phyloP scores from a whole-genome alignment of 208 protist genomes.

The Acanthamoeba healyi region DNA sequence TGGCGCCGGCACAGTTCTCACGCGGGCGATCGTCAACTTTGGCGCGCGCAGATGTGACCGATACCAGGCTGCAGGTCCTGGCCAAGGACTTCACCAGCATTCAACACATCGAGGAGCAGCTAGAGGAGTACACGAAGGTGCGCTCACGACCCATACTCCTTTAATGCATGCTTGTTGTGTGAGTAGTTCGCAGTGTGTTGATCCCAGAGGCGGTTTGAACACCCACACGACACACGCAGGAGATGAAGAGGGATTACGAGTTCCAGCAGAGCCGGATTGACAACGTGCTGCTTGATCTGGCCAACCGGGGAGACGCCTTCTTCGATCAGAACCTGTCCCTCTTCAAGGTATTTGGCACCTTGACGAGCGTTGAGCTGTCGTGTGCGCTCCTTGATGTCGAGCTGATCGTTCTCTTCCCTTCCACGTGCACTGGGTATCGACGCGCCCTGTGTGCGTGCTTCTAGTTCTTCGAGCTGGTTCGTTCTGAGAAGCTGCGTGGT shows the following conservation, averaged over 20 bases:
- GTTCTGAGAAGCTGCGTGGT: conserved; percentile 40
- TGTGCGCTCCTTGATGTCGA: too few relatives aligned
- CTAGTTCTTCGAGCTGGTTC: not conserved
- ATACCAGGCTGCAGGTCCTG: not conserved
- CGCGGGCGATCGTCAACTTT: too few relatives aligned
- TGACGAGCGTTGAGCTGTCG: too few relatives aligned
- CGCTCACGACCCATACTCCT: not conserved
- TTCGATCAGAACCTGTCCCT: conserved; percentile 75
- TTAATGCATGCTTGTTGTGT: not conserved
- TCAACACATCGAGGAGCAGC: conserved; percentile 37
- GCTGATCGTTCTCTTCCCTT: too few relatives aligned
- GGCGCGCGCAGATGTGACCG: not conserved
- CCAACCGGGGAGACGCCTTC: conserved; percentile 76
- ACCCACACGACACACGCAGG: not conserved
- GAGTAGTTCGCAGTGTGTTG: too few relatives aligned
- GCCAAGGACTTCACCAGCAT: conserved; percentile 53
- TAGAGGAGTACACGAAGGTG: conserved; percentile 2
- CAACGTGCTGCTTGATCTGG: conserved; percentile 76
- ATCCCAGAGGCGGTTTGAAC: too few relatives aligned
- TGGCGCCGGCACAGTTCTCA: too few relatives aligned
- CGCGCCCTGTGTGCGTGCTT: too few relatives aligned
- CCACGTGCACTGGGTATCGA: too few relatives aligned
- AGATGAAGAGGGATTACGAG: conserved; percentile 75
- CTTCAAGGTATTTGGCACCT: not conserved
- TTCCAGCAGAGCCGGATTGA: conserved; percentile 77